Base-by-base conservation (phyloP, 2,329 filamentous ascomycete genomes). In the Bisporella sp. region DNA sequence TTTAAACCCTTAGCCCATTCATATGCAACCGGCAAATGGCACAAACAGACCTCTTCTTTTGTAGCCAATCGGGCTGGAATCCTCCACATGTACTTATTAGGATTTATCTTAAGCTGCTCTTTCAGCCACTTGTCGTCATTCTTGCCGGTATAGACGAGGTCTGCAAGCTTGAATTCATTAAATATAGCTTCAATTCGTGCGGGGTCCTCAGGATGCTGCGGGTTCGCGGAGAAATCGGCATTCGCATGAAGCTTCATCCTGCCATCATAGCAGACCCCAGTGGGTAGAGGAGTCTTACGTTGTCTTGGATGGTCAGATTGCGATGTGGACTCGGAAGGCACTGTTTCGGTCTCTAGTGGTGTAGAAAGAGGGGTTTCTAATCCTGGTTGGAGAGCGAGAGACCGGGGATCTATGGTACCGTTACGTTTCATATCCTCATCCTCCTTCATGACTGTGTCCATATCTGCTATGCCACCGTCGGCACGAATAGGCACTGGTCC, bases 201-300 rank as follows among this genome's bases (percentile, higher is more conserved):
- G 1, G 93, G 93, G 62, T 99, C 93, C 68, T 99, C 93, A 0
- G 93, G 93, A 63, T 99, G 93, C 47, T 95, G 85, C 28, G 92
- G 85, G 45, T 83, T 79, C 1, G 78, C 76, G 13, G 78, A 81
- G 63, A 82, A 85, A 65, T 89, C 84, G 12, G 88, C 83, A 64
- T 96, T 95, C 49, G 90, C 87, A 66, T 99, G 93, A 54, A 95
- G 86, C 54, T 93, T 89, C 93, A 99, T 99, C 32, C 92, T 82
- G 51, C 89, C 84, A 70, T 99, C 93, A 65, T 97, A 99, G 58
- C 88, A 92, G 54, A 86, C 82, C 4, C 88, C 88, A 0, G 87
- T 91, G 0, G 85, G 80, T 1, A 88, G 55, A 35, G 48, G 53
- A 3, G 50, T 48, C 49, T 48, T 59, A 21, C 60, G 53, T n/a